These are phyloP conservation scores for Discostella stelligera DNA, from an alignment of 352 stramenopile genomes.

Conservation along the genomic window DNA sequence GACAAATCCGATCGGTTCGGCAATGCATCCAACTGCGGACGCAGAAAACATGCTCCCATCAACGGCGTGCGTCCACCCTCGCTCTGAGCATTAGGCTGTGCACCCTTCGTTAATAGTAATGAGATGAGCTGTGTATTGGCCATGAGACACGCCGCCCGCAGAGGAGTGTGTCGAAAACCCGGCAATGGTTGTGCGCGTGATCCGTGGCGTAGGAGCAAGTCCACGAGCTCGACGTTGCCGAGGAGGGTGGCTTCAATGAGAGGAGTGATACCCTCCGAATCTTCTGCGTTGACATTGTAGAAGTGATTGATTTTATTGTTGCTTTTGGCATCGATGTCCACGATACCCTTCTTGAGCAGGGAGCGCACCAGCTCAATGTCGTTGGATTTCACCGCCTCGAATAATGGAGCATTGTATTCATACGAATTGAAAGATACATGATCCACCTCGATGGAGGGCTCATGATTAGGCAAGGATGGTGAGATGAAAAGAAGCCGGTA, in stretches of 20 bases:
- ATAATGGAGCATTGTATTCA: conserved; percentile 33
- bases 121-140: conserved; percentile 40
- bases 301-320: conserved; percentile 6
- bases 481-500: neutral
- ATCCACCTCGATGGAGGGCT: neutral
- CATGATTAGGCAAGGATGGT: neutral
- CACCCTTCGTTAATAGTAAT: conserved; percentile 42
- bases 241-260: conserved; percentile 48
- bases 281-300: conserved; percentile 55
- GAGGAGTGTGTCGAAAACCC: conserved; percentile 50
- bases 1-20: conserved; percentile 27
- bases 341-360: conserved; percentile 15
- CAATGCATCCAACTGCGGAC: conserved; percentile 34
- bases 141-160: conserved; percentile 45
- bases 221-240: conserved; percentile 36
- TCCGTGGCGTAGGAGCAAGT: conserved; percentile 29
- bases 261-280: conserved; percentile 42
- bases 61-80: conserved; percentile 49
- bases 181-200: conserved; percentile 33
- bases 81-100: conserved; percentile 46
- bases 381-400: conserved; percentile 48
- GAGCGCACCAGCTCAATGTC: conserved; percentile 26
- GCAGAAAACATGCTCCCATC: conserved; percentile 58
- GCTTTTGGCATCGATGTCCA: neutral
- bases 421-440: conserved; percentile 32